These are phyloP conservation scores for Trametes hirsuta DNA, from an alignment of 1,284 basidiomycete genomes.

Conservation along the genomic window DNA sequence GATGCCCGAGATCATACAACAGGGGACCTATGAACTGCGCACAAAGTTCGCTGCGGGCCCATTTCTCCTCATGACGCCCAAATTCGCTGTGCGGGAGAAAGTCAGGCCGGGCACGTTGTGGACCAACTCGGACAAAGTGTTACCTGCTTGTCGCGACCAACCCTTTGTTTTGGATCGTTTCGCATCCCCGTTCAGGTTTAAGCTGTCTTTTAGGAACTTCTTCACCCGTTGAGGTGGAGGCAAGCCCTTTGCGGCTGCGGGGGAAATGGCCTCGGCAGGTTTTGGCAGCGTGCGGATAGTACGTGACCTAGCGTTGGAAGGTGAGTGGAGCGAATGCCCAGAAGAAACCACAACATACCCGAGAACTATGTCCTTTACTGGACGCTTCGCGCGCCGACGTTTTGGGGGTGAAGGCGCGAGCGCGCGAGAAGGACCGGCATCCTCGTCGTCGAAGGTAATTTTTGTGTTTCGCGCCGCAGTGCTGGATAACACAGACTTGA, in stretches of 20 bases:
- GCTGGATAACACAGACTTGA: constrained; percentile 35
- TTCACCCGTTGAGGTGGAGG: constrained; percentile 29
- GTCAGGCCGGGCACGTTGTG: not conserved
- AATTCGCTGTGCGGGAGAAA: constrained; percentile 27
- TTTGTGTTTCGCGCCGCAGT: constrained; percentile 4
- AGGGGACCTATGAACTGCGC: constrained; percentile 13
- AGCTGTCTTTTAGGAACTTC: constrained; percentile 32
- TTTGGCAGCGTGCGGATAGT: constrained; percentile 36
- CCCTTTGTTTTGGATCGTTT: constrained; percentile 29
- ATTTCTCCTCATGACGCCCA: constrained; percentile 36
- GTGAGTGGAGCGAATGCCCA: not conserved
- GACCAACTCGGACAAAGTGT: not conserved
- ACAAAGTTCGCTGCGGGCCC: constrained; percentile 38
- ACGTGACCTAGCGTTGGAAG: constrained; percentile 28
- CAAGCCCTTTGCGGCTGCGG: constrained; percentile 24
- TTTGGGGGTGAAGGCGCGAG: constrained; percentile 23
- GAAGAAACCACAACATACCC: constrained; percentile 30
- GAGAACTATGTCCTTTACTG: constrained; percentile 35
- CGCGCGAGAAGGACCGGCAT: constrained; percentile 5
- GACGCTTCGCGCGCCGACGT: constrained; percentile 30
- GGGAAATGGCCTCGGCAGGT: constrained; percentile 13
- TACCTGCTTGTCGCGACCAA: constrained; percentile 40
- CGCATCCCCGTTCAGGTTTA: constrained; percentile 33
- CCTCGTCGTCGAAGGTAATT: constrained; percentile 20
- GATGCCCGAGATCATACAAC: not conserved